Evolutionary conservation across 2,329 filamentous ascomycete species (phyloP), one percentile per base, ranked within the genome.

Genomic region (Calonectria leucothoes): DNA sequence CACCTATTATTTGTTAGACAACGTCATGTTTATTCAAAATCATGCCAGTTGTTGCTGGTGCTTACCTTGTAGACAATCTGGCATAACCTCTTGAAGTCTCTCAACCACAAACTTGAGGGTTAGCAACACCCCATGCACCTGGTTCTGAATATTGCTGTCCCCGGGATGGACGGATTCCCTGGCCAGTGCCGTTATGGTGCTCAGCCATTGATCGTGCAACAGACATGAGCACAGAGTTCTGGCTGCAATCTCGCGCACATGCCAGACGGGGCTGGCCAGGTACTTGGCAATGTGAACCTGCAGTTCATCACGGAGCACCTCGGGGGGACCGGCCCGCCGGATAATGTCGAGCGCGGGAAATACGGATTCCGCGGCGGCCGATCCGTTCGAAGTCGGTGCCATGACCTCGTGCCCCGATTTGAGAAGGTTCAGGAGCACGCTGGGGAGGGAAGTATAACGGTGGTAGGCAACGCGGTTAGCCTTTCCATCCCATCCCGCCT

Each of bases 311-410:
- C 89, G 86, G 71, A 90, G 84, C 3, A 87, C 82, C 29, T 89
- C 87, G 0, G 94, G 94, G 0, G 94, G 91, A 0, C 91, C 91
- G 14, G 93, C 93, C 66, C 94, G 90, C 63, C 94, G 91, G 64
- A 97, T 89, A 42, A 97, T 94, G 77, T 96, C 94, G n/a, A 97
- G 86, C 0, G 94, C 94, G 0, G 95, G 94, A 79, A 97, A 96
- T 3, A 96, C 93, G 0, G 93, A 93, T 83, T 96, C 94, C 7
- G 91, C 90, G 1, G 89, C 85, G 8, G 84, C 82, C 3, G 82
- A 81, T 27, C 81, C 82, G 37, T 79, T 74, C 8, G 82, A 79
- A 35, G 81, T 81, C 3, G 82, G 84, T 66, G 86, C 83, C 71
- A 87, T 85, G 61, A 87, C 86, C 64, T 85, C 79, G 51, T 87